Conservation (phyloP, 2,329 filamentous ascomycete species). For the Didymella segeticola region DNA sequence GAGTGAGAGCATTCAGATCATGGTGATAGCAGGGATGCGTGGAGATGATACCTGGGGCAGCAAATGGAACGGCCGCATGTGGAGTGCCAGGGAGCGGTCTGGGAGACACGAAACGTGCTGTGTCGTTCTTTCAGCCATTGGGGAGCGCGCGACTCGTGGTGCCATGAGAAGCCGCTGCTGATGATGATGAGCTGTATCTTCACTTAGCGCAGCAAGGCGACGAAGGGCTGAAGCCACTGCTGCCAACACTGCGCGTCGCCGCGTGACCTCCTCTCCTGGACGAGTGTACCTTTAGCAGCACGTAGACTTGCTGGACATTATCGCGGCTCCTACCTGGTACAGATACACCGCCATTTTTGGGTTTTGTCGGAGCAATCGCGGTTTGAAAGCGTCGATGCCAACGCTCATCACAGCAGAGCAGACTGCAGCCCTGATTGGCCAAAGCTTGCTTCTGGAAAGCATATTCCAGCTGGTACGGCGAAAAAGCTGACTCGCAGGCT, state of each 20-base stretch:
- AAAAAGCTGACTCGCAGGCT: conserved; percentile 38
- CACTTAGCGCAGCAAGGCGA: conserved; percentile 28
- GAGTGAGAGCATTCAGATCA: conserved; percentile 27
- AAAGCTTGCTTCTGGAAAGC: conserved; percentile 34
- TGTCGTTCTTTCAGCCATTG: conserved; percentile 29
- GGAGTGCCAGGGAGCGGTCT: conserved; percentile 24
- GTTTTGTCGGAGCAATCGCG: conserved; percentile 33
- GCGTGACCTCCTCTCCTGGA: conserved; percentile 9
- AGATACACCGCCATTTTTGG: conserved; percentile 42
- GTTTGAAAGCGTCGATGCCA: conserved; percentile 36
- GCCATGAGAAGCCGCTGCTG: conserved; percentile 50
- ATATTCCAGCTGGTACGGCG: conserved; percentile 24
- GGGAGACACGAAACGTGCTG: conserved; percentile 37
- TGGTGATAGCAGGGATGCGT: conserved; percentile 33
- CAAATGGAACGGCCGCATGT: conserved; percentile 38
- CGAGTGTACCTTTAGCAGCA: background rate
- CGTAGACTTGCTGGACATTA: no score
- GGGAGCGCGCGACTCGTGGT: conserved; percentile 78
- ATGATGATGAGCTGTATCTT: conserved; percentile 30
- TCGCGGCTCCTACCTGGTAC: conserved; percentile 13
- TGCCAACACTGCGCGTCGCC: conserved; percentile 9
- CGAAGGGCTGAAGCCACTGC: conserved; percentile 16
- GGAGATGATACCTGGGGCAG: conserved; percentile 37
- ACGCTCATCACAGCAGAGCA: conserved; percentile 20
- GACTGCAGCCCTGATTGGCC: conserved; percentile 29